Evolutionary conservation across 352 stramenopile genomes (phyloP), one percentile per base, ranked within the genome.

Genomic region (Globisporangium viniferum): DNA sequence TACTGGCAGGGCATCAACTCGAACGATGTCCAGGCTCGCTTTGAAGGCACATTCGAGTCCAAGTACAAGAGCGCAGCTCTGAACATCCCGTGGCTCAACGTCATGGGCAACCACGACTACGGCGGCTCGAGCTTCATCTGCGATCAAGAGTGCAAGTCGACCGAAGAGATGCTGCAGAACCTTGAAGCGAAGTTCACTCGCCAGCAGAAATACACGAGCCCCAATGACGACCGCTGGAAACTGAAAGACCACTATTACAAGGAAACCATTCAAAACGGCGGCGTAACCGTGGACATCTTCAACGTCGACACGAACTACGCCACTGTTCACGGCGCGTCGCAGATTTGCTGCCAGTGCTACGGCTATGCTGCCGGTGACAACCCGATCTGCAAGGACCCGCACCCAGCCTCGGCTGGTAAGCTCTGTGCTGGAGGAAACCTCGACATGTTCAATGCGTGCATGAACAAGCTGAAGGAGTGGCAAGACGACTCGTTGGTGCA

Each of bases 81-180:
- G 51, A 75, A 80, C 39, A 71, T 94, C 35, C 81, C 80, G 44
- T 94, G 86, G 86, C 62, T 91, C 27, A 92, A 91, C 57, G 84
- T 92, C 31, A 77, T 89, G 46, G 86, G 86, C 51, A 93, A 93
- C 74, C 86, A 93, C 72, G 86, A 93, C 76, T 90, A 92, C 69
- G 86, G 86, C 69, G 86, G 86, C 54, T 74, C 83, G n/a, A 86
- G 70, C 55, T 92, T 79, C 63, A 79, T 93, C 29, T 93, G 86
- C 60, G 81, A 74, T n/a, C 66, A 79, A 49, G 72, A 84, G 58
- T 94, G 86, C 64, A 76, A 64, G 6, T 77, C 66, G 5, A 76
- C 74, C 6, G 71, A 80, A 29, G 84, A 84, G 5, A 70, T 94
- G 67, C 65, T 88, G 0, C 68, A 70, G 59, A 74, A 74, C 31